phyloP scores from a whole-genome alignment of 306 rosid species.

The Gillenia trifoliata region DNA sequence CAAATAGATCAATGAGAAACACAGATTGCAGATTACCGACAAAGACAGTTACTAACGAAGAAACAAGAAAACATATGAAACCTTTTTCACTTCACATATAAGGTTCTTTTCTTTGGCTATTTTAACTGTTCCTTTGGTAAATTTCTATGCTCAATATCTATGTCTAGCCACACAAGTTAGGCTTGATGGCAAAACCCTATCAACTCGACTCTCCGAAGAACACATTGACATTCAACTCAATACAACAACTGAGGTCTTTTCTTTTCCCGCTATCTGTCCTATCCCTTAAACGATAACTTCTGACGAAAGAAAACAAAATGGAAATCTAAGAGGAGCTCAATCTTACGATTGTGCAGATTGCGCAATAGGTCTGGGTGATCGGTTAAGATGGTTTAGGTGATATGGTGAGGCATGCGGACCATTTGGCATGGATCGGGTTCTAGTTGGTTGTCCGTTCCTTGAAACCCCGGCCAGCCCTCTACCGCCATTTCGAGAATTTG shows the following conservation, averaged over 20 bases:
- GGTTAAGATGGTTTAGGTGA: constrained; percentile 19
- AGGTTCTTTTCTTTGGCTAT: background rate
- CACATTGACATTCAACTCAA: background rate
- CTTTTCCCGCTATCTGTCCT: background rate
- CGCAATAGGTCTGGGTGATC: constrained; percentile 17
- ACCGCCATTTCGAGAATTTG: constrained; percentile 10
- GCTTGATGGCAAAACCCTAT: background rate
- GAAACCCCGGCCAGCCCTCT: constrained; percentile 7
- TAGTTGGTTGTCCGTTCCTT: constrained; percentile 25
- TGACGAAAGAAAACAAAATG: background rate
- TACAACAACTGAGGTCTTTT: background rate
- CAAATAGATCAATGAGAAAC: background rate
- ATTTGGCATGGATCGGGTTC: constrained; percentile 28
- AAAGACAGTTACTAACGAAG: background rate
- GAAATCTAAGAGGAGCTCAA: background rate
- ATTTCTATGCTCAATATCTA: constrained; percentile 1
- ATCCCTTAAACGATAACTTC: background rate
- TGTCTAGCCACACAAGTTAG: background rate
- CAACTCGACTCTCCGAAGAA: background rate
- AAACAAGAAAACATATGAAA: background rate
- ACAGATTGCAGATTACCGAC: background rate
- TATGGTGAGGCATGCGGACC: constrained; percentile 30
- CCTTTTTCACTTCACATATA: constrained; percentile 8
- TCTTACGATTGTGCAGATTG: constrained; percentile 1
- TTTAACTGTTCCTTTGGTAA: background rate